phyloP scores from a whole-genome alignment of 768 basidiomycete species.

The Boletellus ananas region DNA sequence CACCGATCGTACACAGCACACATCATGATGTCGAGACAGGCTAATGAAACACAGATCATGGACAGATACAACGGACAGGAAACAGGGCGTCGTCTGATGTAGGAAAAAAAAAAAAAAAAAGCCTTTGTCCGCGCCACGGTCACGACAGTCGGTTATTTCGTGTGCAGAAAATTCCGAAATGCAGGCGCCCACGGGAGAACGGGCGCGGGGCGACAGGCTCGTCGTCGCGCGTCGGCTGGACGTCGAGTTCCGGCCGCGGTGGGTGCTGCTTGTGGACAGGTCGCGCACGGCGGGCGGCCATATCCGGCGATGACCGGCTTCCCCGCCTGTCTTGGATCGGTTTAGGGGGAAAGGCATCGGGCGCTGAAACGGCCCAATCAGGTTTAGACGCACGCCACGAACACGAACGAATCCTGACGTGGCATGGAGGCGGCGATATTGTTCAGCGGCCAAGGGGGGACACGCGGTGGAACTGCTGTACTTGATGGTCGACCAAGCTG shows the following conservation, averaged over 20 bases:
- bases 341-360: slow-evolving; percentile 33
- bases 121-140: slow-evolving; percentile 9
- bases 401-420: slow-evolving; percentile 28
- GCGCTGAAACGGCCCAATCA: slow-evolving; percentile 31
- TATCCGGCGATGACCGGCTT: slow-evolving; percentile 11
- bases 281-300: slow-evolving; percentile 16
- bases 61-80: slow-evolving; percentile 6
- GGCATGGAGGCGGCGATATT: slow-evolving; percentile 33
- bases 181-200: slow-evolving; percentile 16
- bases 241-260: slow-evolving; percentile 8
- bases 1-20: slow-evolving; percentile 10
- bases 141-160: slow-evolving; percentile 23
- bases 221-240: slow-evolving; percentile 5
- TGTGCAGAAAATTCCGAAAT: slow-evolving; percentile 39
- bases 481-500: slow-evolving; percentile 15
- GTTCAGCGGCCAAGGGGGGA: slow-evolving; percentile 25
- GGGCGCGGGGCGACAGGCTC: slow-evolving; percentile 10
- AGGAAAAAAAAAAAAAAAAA: background rate
- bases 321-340: slow-evolving; percentile 12
- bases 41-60: slow-evolving; percentile 6
- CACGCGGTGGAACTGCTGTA: slow-evolving; percentile 9
- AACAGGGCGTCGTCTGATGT: background rate
- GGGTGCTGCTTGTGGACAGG: slow-evolving; percentile 26
- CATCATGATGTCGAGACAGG: background rate
- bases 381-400: background rate